phyloP scores from a whole-genome alignment of 129 eudicot species.

The Flaveria sonorensis region DNA sequence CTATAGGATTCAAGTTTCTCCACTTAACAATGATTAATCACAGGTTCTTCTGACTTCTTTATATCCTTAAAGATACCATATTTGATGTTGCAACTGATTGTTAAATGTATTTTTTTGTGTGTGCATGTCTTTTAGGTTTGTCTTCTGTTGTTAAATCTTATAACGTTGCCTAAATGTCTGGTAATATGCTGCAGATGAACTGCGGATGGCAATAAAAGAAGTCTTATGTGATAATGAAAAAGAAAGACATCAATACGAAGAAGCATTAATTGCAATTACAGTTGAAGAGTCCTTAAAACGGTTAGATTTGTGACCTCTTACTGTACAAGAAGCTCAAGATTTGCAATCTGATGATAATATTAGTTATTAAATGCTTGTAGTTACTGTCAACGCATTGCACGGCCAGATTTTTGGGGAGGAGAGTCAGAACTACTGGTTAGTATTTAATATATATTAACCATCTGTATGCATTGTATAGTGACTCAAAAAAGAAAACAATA shows the following conservation, averaged over 20 bases:
- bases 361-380: slow-evolving; percentile 36
- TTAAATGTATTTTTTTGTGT: background rate
- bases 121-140: background rate
- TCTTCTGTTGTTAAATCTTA: background rate
- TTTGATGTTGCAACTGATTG: background rate
- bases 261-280: slow-evolving; percentile 86
- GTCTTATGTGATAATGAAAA: slow-evolving; percentile 70
- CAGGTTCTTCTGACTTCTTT: background rate
- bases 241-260: slow-evolving; percentile 65
- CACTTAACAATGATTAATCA: background rate
- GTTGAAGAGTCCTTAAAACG: slow-evolving; percentile 85
- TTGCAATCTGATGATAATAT: slow-evolving; percentile 10
- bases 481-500: background rate
- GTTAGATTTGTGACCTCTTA: slow-evolving; percentile 43
- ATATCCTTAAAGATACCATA: background rate
- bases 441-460: background rate
- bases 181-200: slow-evolving; percentile 57
- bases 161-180: slow-evolving; percentile 3
- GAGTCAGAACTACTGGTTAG: slow-evolving; percentile 96
- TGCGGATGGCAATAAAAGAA: slow-evolving; percentile 89
- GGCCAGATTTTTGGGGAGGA: slow-evolving; percentile 98
- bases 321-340: background rate
- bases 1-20: background rate
- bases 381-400: slow-evolving; percentile 92
- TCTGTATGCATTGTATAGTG: background rate